Evolutionary conservation across 2,329 filamentous ascomycete species (phyloP), one percentile per base, ranked within the genome.

Genomic region (Escovopsis sp.): DNA sequence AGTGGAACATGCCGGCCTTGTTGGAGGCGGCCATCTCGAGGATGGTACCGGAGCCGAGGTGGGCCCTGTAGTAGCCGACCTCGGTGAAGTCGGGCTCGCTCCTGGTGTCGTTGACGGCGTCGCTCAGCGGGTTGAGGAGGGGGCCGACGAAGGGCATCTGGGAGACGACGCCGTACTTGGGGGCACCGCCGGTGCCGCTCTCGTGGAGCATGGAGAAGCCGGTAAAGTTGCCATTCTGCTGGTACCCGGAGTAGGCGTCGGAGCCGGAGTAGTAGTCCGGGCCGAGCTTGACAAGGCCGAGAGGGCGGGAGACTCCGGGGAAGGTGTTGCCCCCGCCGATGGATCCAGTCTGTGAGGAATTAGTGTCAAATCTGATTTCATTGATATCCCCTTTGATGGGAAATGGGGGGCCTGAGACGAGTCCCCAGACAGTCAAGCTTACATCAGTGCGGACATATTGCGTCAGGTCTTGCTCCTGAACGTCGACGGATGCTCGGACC

Each of bases 141-240:
- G 48, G 48, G 0, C 69, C 70, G 0, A 66, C 45, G 1, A 71
- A 52, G 0, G 70, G 73, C 52, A 76, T 61, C 51, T 76, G 72
- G 2, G 69, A 60, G 23, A 76, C 68, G 2, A 78, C 72, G 4
- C 77, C 77, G 40, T 81, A 82, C 50, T 80, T 81, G 1, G 77
- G 74, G 2, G 72, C 73, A 2, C 77, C 77, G 7, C 77, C 77
- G 0, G 76, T 82, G 3, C 76, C 75, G 40, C 68, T 70, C 48
- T 78, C 73, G 43, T 79, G 75, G 46, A 78, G 69, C 65, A 78
- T 62, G 39, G 66, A 71, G 51, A 76, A 76, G 14, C 70, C 72
- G 2, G 64, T 69, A 42, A 76, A 68, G 23, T 65, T 62, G 3
- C 71, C 70, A 19, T 52, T 52, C 0, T 60, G 46, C 32, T 61